Evolutionary conservation across 1,139 yeast genomes (phyloP), one percentile per base, ranked within the genome.

Genomic region (Ogataea hybrid): DNA sequence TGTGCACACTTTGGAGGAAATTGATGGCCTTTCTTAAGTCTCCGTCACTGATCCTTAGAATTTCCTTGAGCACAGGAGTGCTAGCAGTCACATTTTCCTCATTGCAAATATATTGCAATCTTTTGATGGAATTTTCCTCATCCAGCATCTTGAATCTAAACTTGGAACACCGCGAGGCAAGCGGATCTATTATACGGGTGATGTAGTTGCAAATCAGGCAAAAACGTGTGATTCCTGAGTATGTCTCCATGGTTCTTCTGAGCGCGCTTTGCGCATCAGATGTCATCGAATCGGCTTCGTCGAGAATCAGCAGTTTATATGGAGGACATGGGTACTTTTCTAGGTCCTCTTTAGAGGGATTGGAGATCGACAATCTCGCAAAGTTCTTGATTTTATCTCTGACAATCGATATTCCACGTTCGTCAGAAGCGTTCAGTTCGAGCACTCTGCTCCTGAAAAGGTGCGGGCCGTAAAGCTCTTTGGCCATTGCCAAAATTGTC

Each of bases 201-300:
- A 94, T 94, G 64, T 92, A 92, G 60, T 92, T 92, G 71, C 98
- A 94, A 44, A 92, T 84, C 51, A 92, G 69, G 63, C 97, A 90
- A 65, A 92, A 92, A 53, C 99, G 72, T 1, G 98, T 92, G 38
- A 90, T 90, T 35, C 77, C 77, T 3, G 97, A 85, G 64, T 89
- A 92, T 6, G 84, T 87, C 62, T 92, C 99, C 96, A 92, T 92
- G 2, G 97, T 92, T 63, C 98, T 77, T 66, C 98, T 79, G 48
- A 92, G 69, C 0, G 98, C 98, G 36, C 92, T 77, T 62, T 92
- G 98, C 0, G 98, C 98, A 63, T 92, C 98, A 36, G 86, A 79
- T n/a, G 98, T 92, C 98, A 92, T 92, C 15, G 95, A 86, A 62
- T 92, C 98, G 0, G 98, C 98, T 64, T 92, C 98, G 67, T 92